Conservation (phyloP, 192 early-diverging fungal genomes). For the Lobosporangium transversale region DNA sequence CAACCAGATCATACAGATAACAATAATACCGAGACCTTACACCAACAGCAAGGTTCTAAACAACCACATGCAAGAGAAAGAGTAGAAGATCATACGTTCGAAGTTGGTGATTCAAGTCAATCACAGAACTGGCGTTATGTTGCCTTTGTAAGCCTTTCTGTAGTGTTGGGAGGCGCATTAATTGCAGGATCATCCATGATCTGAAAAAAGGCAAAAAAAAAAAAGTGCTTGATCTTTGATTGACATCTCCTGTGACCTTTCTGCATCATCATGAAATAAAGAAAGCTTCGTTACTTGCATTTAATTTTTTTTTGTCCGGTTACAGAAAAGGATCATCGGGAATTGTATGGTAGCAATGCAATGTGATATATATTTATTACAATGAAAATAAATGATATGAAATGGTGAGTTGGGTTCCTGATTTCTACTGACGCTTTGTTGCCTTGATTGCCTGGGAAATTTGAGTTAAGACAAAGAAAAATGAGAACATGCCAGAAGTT, state of each 20-base stretch:
- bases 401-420: slow-evolving; percentile 1
- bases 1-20: slow-evolving; percentile 4
- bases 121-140: slow-evolving; percentile 35
- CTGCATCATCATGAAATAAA: too few species aligned
- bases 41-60: slow-evolving; percentile 7
- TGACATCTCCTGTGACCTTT: too few species aligned
- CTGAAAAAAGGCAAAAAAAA: too few species aligned
- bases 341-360: too few species aligned
- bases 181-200: slow-evolving; percentile 11
- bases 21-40: not conserved
- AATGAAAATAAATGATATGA: slow-evolving; percentile 24
- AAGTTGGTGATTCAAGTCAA: slow-evolving; percentile 35
- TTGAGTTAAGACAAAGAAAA: not conserved
- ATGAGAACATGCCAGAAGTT: not conserved
- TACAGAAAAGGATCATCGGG: too few species aligned
- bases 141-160: slow-evolving; percentile 18
- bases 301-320: too few species aligned
- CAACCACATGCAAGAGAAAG: too few species aligned
- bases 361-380: not conserved
- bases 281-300: too few species aligned
- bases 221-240: not conserved
- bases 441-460: slow-evolving; percentile 37
- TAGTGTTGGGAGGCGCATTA: slow-evolving; percentile 27
- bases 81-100: slow-evolving; percentile 30
- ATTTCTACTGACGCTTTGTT: slow-evolving; percentile 44